Evolutionary conservation across 805 yeast species (phyloP).

Genomic region (Zygosaccharomyces rouxii): DNA sequence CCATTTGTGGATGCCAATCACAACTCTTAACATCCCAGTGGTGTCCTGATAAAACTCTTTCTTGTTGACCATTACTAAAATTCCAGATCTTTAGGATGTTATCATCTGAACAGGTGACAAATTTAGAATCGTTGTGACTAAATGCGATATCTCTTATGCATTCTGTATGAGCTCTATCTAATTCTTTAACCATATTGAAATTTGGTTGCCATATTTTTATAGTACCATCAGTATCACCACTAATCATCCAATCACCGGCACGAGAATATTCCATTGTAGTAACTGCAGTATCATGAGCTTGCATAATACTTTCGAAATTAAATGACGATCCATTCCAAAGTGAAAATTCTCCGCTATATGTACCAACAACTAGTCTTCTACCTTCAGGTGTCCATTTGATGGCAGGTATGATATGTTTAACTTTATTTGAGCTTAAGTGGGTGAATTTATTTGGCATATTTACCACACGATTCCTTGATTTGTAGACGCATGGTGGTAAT

Average conservation of each 20-base stretch:
- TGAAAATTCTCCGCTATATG: constrained; percentile 93
- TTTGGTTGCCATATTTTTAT: constrained; percentile 98
- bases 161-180: constrained; percentile 50
- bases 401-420: constrained; percentile 83
- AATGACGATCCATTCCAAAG: constrained; percentile 95
- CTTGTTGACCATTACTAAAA: constrained; percentile 83
- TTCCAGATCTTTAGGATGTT: constrained; percentile 89
- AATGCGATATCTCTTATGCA: constrained; percentile 84
- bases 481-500: constrained; percentile 31
- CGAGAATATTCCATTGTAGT: constrained; percentile 76
- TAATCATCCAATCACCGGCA: constrained; percentile 88
- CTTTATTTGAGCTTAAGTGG: constrained; percentile 86
- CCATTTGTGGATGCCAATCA: constrained; percentile 93
- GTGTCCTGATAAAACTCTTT: constrained; percentile 77
- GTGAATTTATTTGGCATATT: constrained; percentile 79
- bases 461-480: constrained; percentile 34
- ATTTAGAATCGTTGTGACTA: constrained; percentile 84
- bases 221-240: constrained; percentile 89
- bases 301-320: constrained; percentile 95
- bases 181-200: constrained; percentile 87
- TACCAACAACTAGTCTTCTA: constrained; percentile 79
- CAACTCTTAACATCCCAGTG: constrained; percentile 98
- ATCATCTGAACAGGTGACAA: constrained; percentile 93
- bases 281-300: constrained; percentile 93
- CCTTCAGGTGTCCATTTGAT: constrained; percentile 98